Percentiles rank a stretch among this genome's conserved stretches.
phyloP scores from a whole-genome alignment of 2,329 filamentous ascomycete species.

The Ophiostoma sp. region DNA sequence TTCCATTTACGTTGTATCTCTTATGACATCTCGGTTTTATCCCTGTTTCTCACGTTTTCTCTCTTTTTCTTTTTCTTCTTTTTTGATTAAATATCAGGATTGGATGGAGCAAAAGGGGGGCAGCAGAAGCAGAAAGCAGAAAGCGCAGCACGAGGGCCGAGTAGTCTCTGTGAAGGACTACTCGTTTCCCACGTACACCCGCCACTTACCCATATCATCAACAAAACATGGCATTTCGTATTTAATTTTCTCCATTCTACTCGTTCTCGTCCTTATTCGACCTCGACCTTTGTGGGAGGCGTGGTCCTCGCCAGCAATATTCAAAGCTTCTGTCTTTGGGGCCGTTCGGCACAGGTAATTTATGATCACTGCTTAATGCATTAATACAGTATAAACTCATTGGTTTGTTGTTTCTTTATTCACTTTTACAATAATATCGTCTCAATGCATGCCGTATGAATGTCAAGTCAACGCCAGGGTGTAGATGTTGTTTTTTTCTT shows the following conservation, averaged over 20 bases:
- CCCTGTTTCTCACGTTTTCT: neutral
- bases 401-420: neutral
- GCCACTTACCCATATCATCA: conserved; percentile 8
- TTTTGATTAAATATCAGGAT: neutral
- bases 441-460: neutral
- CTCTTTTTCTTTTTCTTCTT: neutral
- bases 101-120: neutral
- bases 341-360: neutral
- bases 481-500: too few relatives aligned
- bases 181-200: neutral
- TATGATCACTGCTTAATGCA: neutral
- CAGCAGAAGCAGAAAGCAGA: neutral
- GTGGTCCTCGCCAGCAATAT: neutral
- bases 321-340: neutral
- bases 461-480: neutral
- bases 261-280: neutral
- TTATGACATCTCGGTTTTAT: neutral
- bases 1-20: neutral
- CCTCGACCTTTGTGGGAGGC: neutral
- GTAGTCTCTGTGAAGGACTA: neutral
- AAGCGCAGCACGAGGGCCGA: neutral
- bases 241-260: neutral
- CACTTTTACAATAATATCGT: neutral
- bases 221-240: conserved; percentile 8
- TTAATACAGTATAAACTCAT: neutral